Conservation (phyloP, 768 basidiomycete genomes). For the Tricholoma hemisulphureum region DNA sequence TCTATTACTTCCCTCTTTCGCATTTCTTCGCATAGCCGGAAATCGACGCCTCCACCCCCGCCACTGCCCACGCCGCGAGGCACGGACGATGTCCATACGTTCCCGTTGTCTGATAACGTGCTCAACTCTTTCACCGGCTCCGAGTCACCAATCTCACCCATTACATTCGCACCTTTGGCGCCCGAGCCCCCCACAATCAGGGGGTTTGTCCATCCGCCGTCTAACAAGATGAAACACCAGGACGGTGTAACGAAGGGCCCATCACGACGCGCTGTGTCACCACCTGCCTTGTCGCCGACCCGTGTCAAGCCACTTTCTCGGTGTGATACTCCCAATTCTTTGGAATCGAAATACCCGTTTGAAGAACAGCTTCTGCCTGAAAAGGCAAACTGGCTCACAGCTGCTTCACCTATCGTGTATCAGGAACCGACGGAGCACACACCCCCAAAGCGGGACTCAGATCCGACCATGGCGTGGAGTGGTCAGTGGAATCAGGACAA, state of each 20-base stretch:
- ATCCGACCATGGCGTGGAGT: slow-evolving; percentile 8
- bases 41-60: slow-evolving; percentile 5
- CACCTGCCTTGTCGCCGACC: slow-evolving; percentile 20
- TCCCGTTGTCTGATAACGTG: slow-evolving; percentile 20
- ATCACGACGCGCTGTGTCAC: slow-evolving; percentile 5
- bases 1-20: slow-evolving; percentile 5
- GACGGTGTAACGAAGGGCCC: not conserved
- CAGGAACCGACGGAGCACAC: slow-evolving; percentile 1
- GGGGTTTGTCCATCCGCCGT: not conserved
- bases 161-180: slow-evolving; percentile 29
- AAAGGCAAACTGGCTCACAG: slow-evolving; percentile 12
- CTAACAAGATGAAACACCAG: slow-evolving; percentile 14
- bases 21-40: not conserved
- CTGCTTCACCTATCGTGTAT: not conserved
- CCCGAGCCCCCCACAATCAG: slow-evolving; percentile 11
- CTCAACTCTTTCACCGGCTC: slow-evolving; percentile 6
- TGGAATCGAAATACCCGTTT: not conserved
- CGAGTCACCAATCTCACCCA: slow-evolving; percentile 27
- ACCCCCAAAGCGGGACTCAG: slow-evolving; percentile 3
- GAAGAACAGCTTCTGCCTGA: slow-evolving; percentile 5
- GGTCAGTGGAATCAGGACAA: slow-evolving; percentile 18
- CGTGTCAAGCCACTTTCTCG: slow-evolving; percentile 19
- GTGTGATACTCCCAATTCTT: too few relatives aligned
- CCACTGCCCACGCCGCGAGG: slow-evolving; percentile 14
- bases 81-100: slow-evolving; percentile 19